These are phyloP conservation scores for Codiaeum variegatum DNA, from an alignment of 441 rosid species.

Conservation along the genomic window DNA sequence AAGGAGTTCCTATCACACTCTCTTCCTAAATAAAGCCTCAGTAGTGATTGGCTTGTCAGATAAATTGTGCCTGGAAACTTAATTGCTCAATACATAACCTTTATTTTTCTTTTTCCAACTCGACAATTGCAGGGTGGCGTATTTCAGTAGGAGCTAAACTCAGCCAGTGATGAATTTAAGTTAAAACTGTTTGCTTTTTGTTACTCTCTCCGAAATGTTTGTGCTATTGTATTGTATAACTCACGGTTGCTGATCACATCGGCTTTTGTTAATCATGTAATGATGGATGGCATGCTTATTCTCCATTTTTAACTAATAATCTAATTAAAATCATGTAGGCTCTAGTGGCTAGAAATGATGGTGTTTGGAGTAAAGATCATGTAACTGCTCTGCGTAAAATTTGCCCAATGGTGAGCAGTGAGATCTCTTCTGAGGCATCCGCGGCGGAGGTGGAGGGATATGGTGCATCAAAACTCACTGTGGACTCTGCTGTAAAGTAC, in stretches of 20 bases:
- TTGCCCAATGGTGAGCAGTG: conserved; percentile 92
- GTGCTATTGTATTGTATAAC: background rate
- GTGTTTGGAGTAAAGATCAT: conserved; percentile 98
- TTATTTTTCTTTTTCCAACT: background rate
- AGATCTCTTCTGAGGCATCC: conserved; percentile 86
- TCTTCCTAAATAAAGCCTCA: too few relatives aligned
- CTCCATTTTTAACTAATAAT: conserved; percentile 6
- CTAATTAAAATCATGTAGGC: conserved; percentile 50
- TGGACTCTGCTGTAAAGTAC: conserved; percentile 97
- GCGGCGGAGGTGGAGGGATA: conserved; percentile 99
- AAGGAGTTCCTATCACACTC: too few relatives aligned
- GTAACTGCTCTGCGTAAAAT: conserved; percentile 78
- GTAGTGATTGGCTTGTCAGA: background rate
- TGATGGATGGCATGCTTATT: conserved; percentile 1
- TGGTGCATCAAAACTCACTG: conserved; percentile 98
- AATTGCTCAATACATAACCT: background rate
- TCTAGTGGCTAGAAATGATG: conserved; percentile 94
- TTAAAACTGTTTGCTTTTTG: background rate
- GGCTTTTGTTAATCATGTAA: background rate
- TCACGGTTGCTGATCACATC: background rate
- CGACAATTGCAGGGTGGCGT: background rate
- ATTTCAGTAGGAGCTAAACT: background rate
- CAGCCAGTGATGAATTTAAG: background rate
- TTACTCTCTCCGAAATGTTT: background rate
- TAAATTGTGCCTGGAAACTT: background rate